Percentiles rank a stretch among this genome's conserved stretches.
These are phyloP conservation scores for Capronia americana DNA, from an alignment of 2,329 filamentous ascomycete genomes.

Conservation along the genomic window DNA sequence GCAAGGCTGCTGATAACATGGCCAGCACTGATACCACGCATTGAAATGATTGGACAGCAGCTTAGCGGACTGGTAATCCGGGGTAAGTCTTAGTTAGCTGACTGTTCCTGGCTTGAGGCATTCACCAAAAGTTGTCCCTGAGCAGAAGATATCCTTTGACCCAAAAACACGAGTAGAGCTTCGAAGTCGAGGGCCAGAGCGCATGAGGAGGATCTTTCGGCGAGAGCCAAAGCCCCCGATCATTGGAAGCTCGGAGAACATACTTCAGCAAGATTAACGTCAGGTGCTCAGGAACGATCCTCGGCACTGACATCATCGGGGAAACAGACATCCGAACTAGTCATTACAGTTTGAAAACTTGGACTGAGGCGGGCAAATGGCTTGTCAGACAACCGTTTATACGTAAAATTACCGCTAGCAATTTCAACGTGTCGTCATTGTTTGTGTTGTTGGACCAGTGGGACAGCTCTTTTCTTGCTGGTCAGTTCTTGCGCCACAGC, in stretches of 20 bases:
- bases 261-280: conserved; percentile 15
- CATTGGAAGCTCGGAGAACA: conserved; percentile 14
- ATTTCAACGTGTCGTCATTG: conserved; percentile 35
- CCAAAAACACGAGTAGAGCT: neutral
- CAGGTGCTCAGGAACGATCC: conserved; percentile 19
- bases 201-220: neutral
- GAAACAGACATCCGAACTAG: neutral
- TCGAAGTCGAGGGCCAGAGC: neutral
- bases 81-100: conserved; percentile 19
- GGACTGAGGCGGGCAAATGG: neutral
- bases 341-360: conserved; percentile 27
- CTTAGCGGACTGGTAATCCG: conserved; percentile 26
- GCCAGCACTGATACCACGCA: conserved; percentile 9
- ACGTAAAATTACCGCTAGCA: neutral
- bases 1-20: conserved; percentile 16
- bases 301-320: conserved; percentile 33
- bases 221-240: neutral
- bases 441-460: conserved; percentile 22
- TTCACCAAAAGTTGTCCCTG: neutral
- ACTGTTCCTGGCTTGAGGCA: conserved; percentile 7
- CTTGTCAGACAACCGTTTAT: neutral
- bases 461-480: neutral
- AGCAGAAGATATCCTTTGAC: neutral
- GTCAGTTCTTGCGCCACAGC: conserved; percentile 11
- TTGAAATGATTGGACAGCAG: conserved; percentile 23